phyloP scores from a whole-genome alignment of 176 grass and related monocot species.

The Secale cereale region DNA sequence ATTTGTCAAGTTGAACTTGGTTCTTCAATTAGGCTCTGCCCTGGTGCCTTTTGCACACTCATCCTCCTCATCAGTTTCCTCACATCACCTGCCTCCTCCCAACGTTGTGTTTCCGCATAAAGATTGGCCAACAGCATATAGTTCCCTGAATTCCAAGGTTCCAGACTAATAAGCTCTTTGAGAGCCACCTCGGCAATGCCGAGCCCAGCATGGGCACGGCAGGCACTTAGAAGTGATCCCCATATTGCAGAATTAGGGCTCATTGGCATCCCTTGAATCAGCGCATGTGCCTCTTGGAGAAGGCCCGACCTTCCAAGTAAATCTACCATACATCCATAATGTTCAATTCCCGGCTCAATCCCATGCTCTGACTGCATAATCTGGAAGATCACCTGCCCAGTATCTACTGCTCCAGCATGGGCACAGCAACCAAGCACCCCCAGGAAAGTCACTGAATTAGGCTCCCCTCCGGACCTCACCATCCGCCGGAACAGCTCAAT shows the following conservation, averaged over 20 bases:
- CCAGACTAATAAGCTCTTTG: constrained; percentile 65
- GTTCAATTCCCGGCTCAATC: constrained; percentile 37
- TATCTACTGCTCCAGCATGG: constrained; percentile 44
- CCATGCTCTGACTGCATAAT: constrained; percentile 33
- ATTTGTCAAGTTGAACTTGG: constrained; percentile 17
- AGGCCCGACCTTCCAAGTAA: constrained; percentile 51
- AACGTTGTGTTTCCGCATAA: constrained; percentile 40
- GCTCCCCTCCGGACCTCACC: not conserved
- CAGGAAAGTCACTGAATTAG: constrained; percentile 56
- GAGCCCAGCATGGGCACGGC: constrained; percentile 32
- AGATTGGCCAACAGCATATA: constrained; percentile 60
- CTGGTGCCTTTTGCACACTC: constrained; percentile 51
- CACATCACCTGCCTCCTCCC: constrained; percentile 48
- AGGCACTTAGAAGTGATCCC: constrained; percentile 53
- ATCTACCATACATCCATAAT: constrained; percentile 66
- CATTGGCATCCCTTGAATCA: constrained; percentile 46
- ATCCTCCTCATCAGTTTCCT: constrained; percentile 55
- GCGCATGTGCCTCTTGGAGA: constrained; percentile 39
- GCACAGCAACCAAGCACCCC: constrained; percentile 57
- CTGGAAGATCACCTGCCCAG: constrained; percentile 42
- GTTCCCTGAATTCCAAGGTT: constrained; percentile 62
- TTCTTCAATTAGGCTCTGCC: constrained; percentile 42
- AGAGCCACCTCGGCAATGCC: constrained; percentile 47
- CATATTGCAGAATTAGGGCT: constrained; percentile 56
- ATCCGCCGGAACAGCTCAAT: constrained; percentile 50